A percentile compares a stretch with the other conserved stretches of the same genome.
Conservation (phyloP, 192 early-diverging fungal species). For the Backusella sp. region DNA sequence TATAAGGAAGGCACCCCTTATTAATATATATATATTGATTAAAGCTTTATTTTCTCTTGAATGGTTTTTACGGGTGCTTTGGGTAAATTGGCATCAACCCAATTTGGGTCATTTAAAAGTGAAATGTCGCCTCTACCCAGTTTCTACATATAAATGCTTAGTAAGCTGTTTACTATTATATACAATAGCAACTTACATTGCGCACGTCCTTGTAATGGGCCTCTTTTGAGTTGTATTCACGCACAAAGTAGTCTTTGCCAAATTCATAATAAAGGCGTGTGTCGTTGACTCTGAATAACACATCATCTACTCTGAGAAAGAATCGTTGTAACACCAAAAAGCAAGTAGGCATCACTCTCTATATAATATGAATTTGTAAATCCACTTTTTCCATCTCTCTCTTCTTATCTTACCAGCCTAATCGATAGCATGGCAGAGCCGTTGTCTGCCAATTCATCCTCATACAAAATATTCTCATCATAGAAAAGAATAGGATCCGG, state of each 20-base stretch:
- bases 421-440: constrained; percentile 79
- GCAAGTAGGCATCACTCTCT: constrained; percentile 93
- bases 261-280: constrained; percentile 90
- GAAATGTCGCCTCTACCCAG: constrained; percentile 51
- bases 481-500: constrained; percentile 92
- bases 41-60: constrained; percentile 10
- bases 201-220: constrained; percentile 56
- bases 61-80: background rate
- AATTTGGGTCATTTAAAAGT: constrained; percentile 55
- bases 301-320: constrained; percentile 93
- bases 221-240: constrained; percentile 75
- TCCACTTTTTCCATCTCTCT: background rate
- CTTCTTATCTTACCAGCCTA: constrained; percentile 59
- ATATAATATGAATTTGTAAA: constrained; percentile 14
- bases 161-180: background rate
- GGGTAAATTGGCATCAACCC: constrained; percentile 53
- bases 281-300: constrained; percentile 89
- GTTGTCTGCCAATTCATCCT: constrained; percentile 97
- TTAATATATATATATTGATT: background rate
- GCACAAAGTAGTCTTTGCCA: constrained; percentile 55
- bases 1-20: background rate
- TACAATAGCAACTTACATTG: constrained; percentile 41
- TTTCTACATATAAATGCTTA: background rate
- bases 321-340: constrained; percentile 87
- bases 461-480: constrained; percentile 91